A percentile compares a stretch with the other conserved stretches of the same genome.
Evolutionary conservation across 495 filamentous ascomycete species (phyloP).

Genomic region (Aspergillus sparsus): DNA sequence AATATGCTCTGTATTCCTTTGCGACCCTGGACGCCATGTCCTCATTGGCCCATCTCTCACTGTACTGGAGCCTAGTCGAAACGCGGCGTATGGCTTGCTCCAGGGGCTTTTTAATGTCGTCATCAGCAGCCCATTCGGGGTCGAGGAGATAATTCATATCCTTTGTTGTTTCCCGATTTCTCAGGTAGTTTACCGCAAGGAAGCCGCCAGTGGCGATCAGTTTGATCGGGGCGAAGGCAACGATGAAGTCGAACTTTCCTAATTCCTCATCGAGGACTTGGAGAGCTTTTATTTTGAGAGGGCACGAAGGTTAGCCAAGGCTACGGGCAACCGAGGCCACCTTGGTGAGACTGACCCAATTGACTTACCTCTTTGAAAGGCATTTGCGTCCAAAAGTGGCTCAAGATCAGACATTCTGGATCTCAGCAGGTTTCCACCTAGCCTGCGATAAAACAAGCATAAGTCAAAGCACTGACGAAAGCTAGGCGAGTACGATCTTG

Average conservation of each 20-base stretch:
- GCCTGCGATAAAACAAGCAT: constrained; percentile 5
- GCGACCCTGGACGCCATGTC: constrained; percentile 17
- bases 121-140: constrained; percentile 19
- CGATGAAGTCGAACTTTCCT: constrained; percentile 22
- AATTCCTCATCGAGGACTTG: constrained; percentile 20
- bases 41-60: constrained; percentile 17
- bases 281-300: constrained; percentile 5
- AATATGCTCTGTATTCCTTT: constrained; percentile 17
- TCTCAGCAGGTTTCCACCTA: constrained; percentile 4
- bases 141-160: constrained; percentile 20
- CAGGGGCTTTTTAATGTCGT: constrained; percentile 18
- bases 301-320: constrained; percentile 4
- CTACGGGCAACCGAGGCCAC: not conserved
- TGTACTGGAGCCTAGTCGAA: constrained; percentile 10
- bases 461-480: not conserved
- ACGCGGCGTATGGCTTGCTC: constrained; percentile 17
- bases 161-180: constrained; percentile 17
- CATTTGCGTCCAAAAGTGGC: constrained; percentile 15
- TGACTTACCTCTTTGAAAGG: constrained; percentile 19
- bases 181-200: constrained; percentile 20
- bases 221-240: constrained; percentile 21
- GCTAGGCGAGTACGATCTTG: constrained; percentile 1
- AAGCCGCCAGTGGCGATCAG: constrained; percentile 18
- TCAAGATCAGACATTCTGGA: constrained; percentile 13
- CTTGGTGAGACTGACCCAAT: constrained; percentile 1